These are phyloP conservation scores for Mycena epipterygia DNA, from an alignment of 768 basidiomycete genomes.

Conservation along the genomic window DNA sequence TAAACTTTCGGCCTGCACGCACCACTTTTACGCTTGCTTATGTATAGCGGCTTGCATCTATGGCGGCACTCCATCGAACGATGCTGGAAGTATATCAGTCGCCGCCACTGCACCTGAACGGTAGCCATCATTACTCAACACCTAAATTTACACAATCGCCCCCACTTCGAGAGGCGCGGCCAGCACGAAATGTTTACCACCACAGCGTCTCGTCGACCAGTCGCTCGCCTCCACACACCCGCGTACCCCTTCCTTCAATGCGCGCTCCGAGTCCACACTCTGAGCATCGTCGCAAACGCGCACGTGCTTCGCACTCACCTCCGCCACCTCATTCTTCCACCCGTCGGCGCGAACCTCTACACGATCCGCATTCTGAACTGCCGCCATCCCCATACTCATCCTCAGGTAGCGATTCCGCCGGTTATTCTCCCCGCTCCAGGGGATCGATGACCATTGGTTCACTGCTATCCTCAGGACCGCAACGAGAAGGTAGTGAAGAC, in stretches of 20 bases:
- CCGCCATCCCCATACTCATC: constrained; percentile 85
- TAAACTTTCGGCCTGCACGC: constrained; percentile 7
- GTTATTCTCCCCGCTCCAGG: constrained; percentile 78
- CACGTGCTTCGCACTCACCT: constrained; percentile 73
- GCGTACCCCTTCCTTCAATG: constrained; percentile 47
- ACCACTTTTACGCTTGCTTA: constrained; percentile 11
- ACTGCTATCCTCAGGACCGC: constrained; percentile 66
- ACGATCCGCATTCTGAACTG: constrained; percentile 59
- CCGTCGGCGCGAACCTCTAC: constrained; percentile 55
- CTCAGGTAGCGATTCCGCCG: constrained; percentile 75
- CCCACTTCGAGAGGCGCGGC: constrained; percentile 48
- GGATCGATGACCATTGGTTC: constrained; percentile 88
- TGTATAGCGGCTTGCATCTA: constrained; percentile 75
- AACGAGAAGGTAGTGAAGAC: constrained; percentile 54
- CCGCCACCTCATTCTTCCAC: constrained; percentile 55
- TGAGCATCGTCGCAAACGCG: constrained; percentile 73
- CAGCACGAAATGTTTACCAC: constrained; percentile 50
- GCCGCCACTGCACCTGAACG: constrained; percentile 43
- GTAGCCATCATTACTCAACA: constrained; percentile 56
- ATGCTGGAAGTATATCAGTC: constrained; percentile 73
- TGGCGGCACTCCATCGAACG: constrained; percentile 77
- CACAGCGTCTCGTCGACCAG: constrained; percentile 51
- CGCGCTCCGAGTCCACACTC: constrained; percentile 47
- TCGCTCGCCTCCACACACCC: constrained; percentile 55
- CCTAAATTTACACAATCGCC: constrained; percentile 55